These are phyloP conservation scores for Globisporangium polare DNA, from an alignment of 352 stramenopile genomes.

Conservation along the genomic window DNA sequence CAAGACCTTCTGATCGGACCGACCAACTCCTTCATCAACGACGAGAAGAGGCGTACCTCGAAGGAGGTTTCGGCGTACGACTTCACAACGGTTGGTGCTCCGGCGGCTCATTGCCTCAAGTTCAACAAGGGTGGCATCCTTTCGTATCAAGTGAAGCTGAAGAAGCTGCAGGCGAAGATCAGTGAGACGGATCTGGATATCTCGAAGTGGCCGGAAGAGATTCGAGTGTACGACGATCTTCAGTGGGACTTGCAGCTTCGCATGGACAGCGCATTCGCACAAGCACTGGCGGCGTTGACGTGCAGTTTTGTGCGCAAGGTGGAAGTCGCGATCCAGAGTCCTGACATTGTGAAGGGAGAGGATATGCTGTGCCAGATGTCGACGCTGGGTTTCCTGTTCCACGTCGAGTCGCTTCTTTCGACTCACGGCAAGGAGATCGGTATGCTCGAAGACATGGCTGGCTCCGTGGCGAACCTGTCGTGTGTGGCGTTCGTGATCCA, in stretches of 20 bases:
- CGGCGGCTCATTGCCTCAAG: constrained; percentile 81
- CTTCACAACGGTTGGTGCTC: constrained; percentile 82
- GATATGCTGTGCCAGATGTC: constrained; percentile 81
- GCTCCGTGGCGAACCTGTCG: constrained; percentile 72
- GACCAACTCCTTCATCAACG: constrained; percentile 82
- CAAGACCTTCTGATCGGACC: constrained; percentile 82
- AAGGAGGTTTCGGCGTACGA: constrained; percentile 83
- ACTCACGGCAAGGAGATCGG: constrained; percentile 95
- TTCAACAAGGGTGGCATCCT: constrained; percentile 86
- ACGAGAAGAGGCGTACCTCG: constrained; percentile 69
- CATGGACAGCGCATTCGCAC: constrained; percentile 78
- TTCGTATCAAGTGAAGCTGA: constrained; percentile 67
- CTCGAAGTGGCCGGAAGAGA: constrained; percentile 76
- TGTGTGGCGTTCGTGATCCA: constrained; percentile 86
- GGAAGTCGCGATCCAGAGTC: constrained; percentile 77
- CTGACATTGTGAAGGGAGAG: constrained; percentile 67
- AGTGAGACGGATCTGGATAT: constrained; percentile 62
- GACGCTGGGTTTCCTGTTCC: constrained; percentile 83
- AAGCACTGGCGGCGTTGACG: constrained; percentile 68
- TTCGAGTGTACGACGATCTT: constrained; percentile 80
- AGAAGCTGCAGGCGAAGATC: constrained; percentile 82
- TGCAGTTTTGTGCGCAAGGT: constrained; percentile 85
- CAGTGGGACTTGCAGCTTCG: constrained; percentile 84
- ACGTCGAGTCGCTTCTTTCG: constrained; percentile 92
- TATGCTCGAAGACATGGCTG: constrained; percentile 94